Evolutionary conservation across 441 rosid genomes (phyloP).

Genomic region (Gossypium laxum): DNA sequence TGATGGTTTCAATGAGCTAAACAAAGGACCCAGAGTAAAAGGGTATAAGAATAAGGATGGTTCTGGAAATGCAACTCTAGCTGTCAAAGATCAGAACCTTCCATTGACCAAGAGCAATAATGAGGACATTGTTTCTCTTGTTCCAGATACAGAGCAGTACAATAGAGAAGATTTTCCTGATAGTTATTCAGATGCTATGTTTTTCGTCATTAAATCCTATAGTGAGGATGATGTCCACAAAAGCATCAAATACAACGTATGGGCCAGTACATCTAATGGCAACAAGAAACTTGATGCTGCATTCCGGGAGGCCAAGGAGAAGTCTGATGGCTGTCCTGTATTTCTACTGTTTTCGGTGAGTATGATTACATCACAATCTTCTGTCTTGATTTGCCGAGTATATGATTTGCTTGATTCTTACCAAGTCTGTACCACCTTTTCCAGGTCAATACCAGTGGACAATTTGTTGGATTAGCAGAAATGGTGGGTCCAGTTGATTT

Average conservation of each 20-base stretch:
- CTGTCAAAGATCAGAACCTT: conserved; percentile 30
- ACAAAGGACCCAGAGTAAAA: conserved; percentile 56
- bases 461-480: conserved; percentile 65
- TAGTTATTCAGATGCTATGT: conserved; percentile 38
- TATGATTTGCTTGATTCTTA: neutral
- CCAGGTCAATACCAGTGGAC: conserved; percentile 73
- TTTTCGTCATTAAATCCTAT: conserved; percentile 62
- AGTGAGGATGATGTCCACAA: conserved; percentile 77
- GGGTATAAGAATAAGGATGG: conserved; percentile 37
- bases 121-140: conserved; percentile 18
- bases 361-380: conserved; percentile 4
- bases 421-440: neutral
- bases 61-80: conserved; percentile 23
- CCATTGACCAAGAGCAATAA: conserved; percentile 19
- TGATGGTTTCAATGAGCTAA: conserved; percentile 64
- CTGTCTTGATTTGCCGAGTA: neutral
- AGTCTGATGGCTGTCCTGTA: conserved; percentile 50
- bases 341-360: conserved; percentile 85
- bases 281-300: conserved; percentile 83
- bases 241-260: conserved; percentile 54
- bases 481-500: conserved; percentile 66
- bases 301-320: conserved; percentile 50
- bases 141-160: conserved; percentile 33
- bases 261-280: conserved; percentile 70
- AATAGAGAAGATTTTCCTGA: conserved; percentile 43